Base-by-base conservation (phyloP, 345 rosid species). In the Salix udensis region DNA sequence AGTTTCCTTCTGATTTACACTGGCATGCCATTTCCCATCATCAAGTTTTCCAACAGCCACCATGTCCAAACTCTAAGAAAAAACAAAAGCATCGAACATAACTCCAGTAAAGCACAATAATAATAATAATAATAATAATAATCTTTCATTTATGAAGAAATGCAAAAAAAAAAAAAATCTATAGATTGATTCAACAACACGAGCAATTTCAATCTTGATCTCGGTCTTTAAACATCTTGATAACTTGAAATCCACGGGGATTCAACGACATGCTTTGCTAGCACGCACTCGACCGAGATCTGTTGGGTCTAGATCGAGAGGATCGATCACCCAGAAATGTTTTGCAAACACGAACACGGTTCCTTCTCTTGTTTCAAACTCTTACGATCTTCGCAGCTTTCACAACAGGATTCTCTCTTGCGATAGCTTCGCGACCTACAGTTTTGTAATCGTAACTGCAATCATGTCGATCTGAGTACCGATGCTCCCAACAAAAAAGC, bases 301-400 rank as follows among this genome's bases (percentile, higher is more conserved):
- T 61, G 24, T 36, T 13, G 9, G 23, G 18, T 14, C 21, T 65
- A 55, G 74, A 76, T 73, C 74, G 74, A 72, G 77, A 76, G 80
- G 2, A 46, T 68, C 77, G 80, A 64, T 81, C 78, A 5, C 2
- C 58, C 39, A 4, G 65, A 53, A 28, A 52, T 21, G 31, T 40
- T 75, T 31, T 46, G 15, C 7, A 61, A 9, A 44, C 30, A 42
- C 15, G 18, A 40, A 42, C 30, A 31, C 42, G 42, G 42, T 71
- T n/a, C 18, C 19, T 9, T 60, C 34, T 13, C 16, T 28, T 37
- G 19, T 13, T 4, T 76, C 87, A 95, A 80, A 93, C 90, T 87
- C 89, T 92, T 16, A 92, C 91, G 77, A 93, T 96, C 89, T 96
- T 96, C 1, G 99, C 98, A 3, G 99, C 99, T 82, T 91, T 96